phyloP scores from a whole-genome alignment of 2,329 filamentous ascomycete genomes.

The Trichophyton rubrum region DNA sequence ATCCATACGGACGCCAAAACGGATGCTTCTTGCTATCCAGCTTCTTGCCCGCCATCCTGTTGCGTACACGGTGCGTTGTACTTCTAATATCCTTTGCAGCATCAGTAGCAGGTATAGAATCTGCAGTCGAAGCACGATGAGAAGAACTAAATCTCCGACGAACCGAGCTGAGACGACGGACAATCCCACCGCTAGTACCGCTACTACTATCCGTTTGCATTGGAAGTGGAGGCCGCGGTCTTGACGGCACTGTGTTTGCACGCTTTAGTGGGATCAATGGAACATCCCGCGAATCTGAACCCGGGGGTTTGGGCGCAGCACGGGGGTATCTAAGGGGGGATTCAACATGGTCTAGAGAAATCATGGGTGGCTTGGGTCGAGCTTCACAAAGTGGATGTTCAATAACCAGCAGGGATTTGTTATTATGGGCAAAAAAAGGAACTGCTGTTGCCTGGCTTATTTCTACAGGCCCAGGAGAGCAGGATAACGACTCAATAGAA shows the following conservation, averaged over 20 bases:
- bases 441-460: slow-evolving; percentile 50
- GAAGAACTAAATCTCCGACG: slow-evolving; percentile 26
- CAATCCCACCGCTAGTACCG: slow-evolving; percentile 12
- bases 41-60: slow-evolving; percentile 32
- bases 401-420: slow-evolving; percentile 52
- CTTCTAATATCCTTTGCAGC: background rate
- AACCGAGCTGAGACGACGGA: slow-evolving; percentile 26
- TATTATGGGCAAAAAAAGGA: slow-evolving; percentile 51
- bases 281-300: slow-evolving; percentile 37
- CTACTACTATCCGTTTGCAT: slow-evolving; percentile 13
- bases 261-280: slow-evolving; percentile 41
- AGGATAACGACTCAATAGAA: slow-evolving; percentile 37
- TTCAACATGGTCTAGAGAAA: slow-evolving; percentile 28
- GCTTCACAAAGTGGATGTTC: slow-evolving; percentile 31
- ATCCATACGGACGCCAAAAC: slow-evolving; percentile 51
- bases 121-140: slow-evolving; percentile 23
- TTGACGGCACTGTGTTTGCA: slow-evolving; percentile 28
- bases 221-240: slow-evolving; percentile 11
- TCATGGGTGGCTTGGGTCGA: slow-evolving; percentile 13
- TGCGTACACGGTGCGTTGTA: slow-evolving; percentile 28
- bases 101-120: background rate
- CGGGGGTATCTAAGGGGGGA: slow-evolving; percentile 49
- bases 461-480: slow-evolving; percentile 42
- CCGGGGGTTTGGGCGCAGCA: slow-evolving; percentile 44
- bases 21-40: slow-evolving; percentile 43